Conservation (phyloP, 345 rosid species). For the Populus deltoides region DNA sequence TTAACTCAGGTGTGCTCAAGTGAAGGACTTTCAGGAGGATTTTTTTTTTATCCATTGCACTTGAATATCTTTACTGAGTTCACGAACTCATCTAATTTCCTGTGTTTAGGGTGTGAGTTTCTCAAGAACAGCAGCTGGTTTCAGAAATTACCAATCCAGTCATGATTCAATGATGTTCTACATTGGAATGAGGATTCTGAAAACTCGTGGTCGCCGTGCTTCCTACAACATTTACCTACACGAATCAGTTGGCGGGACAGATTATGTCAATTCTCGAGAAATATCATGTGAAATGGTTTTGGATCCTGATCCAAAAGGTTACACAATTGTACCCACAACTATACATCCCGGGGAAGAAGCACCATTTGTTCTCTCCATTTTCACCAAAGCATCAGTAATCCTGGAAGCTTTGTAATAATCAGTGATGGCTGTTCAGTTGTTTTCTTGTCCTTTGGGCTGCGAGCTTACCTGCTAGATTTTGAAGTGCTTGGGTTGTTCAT, state of each 20-base stretch:
- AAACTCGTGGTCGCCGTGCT: conserved; percentile 97
- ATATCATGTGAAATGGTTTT: conserved; percentile 99
- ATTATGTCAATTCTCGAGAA: conserved; percentile 99
- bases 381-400: conserved; percentile 79
- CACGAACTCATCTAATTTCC: conserved; percentile 6
- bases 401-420: conserved; percentile 66
- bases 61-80: not conserved
- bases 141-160: conserved; percentile 90
- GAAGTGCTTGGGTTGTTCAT: conserved; percentile 40
- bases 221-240: conserved; percentile 92
- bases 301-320: conserved; percentile 99
- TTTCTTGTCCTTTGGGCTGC: conserved; percentile 22
- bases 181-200: conserved; percentile 96
- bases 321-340: conserved; percentile 97
- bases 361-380: conserved; percentile 94
- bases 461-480: conserved; percentile 24
- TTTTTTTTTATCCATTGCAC: not conserved
- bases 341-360: conserved; percentile 99
- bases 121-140: conserved; percentile 94
- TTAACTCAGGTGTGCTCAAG: conserved; percentile 75
- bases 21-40: conserved; percentile 16
- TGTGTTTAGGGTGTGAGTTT: conserved; percentile 85
- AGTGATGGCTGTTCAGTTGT: not conserved
- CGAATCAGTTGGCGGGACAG: conserved; percentile 99
- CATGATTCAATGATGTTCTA: conserved; percentile 92